phyloP scores from a whole-genome alignment of 140 eudicot genomes.

The Ambrosia hybrid region DNA sequence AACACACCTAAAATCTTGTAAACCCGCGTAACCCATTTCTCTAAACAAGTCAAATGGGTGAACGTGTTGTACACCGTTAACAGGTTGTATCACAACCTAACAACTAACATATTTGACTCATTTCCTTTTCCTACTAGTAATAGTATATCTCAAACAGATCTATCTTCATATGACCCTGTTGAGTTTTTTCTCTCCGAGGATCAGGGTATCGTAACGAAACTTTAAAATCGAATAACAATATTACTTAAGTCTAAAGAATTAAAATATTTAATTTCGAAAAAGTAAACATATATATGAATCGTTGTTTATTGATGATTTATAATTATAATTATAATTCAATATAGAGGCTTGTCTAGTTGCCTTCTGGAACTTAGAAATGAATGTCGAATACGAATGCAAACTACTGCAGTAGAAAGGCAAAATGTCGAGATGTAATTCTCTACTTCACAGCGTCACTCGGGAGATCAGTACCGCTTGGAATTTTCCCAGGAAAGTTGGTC shows the following conservation, averaged over 20 bases:
- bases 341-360: slow-evolving; percentile 23
- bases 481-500: slow-evolving; percentile 77
- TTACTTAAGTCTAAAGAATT: background rate
- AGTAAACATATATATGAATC: slow-evolving; percentile 6
- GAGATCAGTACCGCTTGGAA: slow-evolving; percentile 73
- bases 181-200: background rate
- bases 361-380: slow-evolving; percentile 15
- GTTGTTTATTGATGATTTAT: background rate
- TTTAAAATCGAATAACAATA: background rate
- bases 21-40: background rate
- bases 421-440: slow-evolving; percentile 4
- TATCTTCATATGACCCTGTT: background rate
- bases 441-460: slow-evolving; percentile 63
- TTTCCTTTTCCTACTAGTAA: background rate
- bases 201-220: background rate
- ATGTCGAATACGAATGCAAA: slow-evolving; percentile 18
- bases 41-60: background rate
- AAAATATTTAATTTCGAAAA: background rate
- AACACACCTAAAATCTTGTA: background rate
- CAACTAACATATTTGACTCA: background rate
- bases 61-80: background rate
- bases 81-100: background rate
- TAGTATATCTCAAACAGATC: background rate
- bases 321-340: background rate
- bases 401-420: background rate